Evolutionary conservation across 2,329 filamentous ascomycete genomes (phyloP).

Genomic region (Ceratocystis alfenasii): DNA sequence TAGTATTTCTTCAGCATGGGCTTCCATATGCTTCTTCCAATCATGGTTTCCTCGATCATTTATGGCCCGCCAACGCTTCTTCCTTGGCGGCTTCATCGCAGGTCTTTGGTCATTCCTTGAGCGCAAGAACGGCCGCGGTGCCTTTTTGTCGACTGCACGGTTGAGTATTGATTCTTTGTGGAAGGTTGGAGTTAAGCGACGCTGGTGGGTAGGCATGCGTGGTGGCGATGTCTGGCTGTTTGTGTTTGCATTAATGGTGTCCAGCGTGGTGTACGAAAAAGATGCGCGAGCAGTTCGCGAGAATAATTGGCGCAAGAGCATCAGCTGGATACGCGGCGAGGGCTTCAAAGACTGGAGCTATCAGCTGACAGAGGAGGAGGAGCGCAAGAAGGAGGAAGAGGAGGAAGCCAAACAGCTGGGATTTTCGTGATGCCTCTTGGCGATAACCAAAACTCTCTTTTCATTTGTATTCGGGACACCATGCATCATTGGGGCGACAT

Average conservation of each 20-base stretch:
- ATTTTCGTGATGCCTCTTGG: slow-evolving; percentile 23
- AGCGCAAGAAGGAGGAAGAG: slow-evolving; percentile 28
- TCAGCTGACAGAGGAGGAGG: slow-evolving; percentile 40
- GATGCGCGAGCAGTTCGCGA: slow-evolving; percentile 58
- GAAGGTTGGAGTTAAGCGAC: slow-evolving; percentile 86
- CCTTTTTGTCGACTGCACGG: slow-evolving; percentile 69
- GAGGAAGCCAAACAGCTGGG: slow-evolving; percentile 24
- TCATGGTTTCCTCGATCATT: slow-evolving; percentile 59
- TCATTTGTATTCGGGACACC: not conserved
- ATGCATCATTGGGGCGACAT: not conserved
- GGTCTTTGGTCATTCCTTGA: slow-evolving; percentile 78
- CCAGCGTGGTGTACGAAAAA: slow-evolving; percentile 66
- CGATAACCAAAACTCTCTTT: not conserved
- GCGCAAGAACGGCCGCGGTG: slow-evolving; percentile 47
- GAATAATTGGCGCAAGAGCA: slow-evolving; percentile 53
- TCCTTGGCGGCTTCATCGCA: slow-evolving; percentile 73
- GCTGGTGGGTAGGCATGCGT: slow-evolving; percentile 73
- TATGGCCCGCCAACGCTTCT: slow-evolving; percentile 75
- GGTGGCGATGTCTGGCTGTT: slow-evolving; percentile 80
- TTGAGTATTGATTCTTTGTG: slow-evolving; percentile 72
- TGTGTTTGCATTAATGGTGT: slow-evolving; percentile 62
- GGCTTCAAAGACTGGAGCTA: slow-evolving; percentile 58
- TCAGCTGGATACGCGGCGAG: slow-evolving; percentile 64
- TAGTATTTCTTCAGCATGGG: slow-evolving; percentile 79
- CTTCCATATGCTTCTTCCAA: slow-evolving; percentile 80